Percentiles rank a stretch among this genome's conserved stretches.
Evolutionary conservation across 306 rosid species (phyloP).

Genomic region (Cucumis hystrix): DNA sequence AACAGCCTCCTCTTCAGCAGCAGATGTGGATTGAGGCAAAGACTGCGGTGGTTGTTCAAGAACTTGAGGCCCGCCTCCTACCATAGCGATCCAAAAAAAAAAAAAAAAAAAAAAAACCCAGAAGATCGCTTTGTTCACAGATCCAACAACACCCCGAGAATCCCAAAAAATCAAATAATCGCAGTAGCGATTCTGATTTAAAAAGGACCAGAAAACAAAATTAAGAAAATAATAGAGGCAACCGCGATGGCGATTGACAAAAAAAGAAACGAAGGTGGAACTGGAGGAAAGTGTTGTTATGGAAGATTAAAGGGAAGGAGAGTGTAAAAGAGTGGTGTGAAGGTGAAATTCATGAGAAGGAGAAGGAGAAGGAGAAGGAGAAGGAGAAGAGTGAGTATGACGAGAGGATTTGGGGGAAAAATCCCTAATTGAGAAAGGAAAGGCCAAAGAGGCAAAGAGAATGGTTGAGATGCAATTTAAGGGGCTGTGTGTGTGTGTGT

Average conservation of each 20-base stretch:
- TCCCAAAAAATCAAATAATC: neutral
- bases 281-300: neutral
- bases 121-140: slow-evolving; percentile 15
- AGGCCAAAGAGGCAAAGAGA: neutral
- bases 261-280: neutral
- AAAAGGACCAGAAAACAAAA: neutral
- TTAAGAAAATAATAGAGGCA: slow-evolving; percentile 1
- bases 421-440: slow-evolving; percentile 2
- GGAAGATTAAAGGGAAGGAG: neutral
- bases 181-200: slow-evolving; percentile 28
- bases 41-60: slow-evolving; percentile 20
- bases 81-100: slow-evolving; percentile 38
- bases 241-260: neutral
- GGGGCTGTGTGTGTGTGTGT: neutral
- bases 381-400: neutral
- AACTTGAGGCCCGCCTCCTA: slow-evolving; percentile 41
- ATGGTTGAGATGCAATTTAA: neutral
- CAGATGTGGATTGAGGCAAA: slow-evolving; percentile 23
- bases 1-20: slow-evolving; percentile 75
- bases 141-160: slow-evolving; percentile 8
- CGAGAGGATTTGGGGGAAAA: neutral
- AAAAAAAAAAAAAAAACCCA: slow-evolving; percentile 1
- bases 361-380: neutral
- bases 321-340: neutral
- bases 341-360: neutral